phyloP scores from a whole-genome alignment of 1,139 yeast genomes.

The Hansenula sp. region DNA sequence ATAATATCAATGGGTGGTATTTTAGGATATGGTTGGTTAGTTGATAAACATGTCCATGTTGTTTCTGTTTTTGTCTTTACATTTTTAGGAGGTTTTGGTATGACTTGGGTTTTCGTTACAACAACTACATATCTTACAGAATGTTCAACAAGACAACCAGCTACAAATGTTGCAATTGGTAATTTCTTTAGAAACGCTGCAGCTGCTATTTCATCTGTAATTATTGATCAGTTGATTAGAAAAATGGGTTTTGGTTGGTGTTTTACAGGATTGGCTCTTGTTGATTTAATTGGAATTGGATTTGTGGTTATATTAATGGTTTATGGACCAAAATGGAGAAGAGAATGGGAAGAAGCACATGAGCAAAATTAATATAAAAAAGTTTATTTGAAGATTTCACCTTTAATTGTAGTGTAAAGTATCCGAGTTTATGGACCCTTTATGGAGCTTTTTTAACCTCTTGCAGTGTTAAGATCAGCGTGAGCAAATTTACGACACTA shows the following conservation, averaged over 20 bases:
- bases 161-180: slow-evolving; percentile 53
- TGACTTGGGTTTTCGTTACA: slow-evolving; percentile 57
- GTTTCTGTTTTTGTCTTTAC: slow-evolving; percentile 39
- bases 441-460: too few relatives aligned
- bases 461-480: too few relatives aligned
- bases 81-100: slow-evolving; percentile 48
- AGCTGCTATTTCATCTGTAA: slow-evolving; percentile 51
- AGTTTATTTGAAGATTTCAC: too few relatives aligned
- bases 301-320: slow-evolving; percentile 26
- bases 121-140: slow-evolving; percentile 56
- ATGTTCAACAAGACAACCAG: slow-evolving; percentile 46
- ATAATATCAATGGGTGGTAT: slow-evolving; percentile 41
- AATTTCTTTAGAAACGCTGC: slow-evolving; percentile 51
- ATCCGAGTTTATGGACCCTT: too few relatives aligned
- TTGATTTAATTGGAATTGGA: slow-evolving; percentile 32
- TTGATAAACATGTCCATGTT: slow-evolving; percentile 39
- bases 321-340: slow-evolving; percentile 26
- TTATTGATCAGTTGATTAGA: slow-evolving; percentile 35
- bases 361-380: too few relatives aligned
- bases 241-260: slow-evolving; percentile 57
- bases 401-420: too few relatives aligned
- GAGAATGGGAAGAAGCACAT: slow-evolving; percentile 4
- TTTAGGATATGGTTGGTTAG: slow-evolving; percentile 53
- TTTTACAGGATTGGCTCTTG: slow-evolving; percentile 48
- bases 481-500: too few relatives aligned